Evolutionary conservation across 2,329 filamentous ascomycete genomes (phyloP).

Genomic region (Alternaria dauci): DNA sequence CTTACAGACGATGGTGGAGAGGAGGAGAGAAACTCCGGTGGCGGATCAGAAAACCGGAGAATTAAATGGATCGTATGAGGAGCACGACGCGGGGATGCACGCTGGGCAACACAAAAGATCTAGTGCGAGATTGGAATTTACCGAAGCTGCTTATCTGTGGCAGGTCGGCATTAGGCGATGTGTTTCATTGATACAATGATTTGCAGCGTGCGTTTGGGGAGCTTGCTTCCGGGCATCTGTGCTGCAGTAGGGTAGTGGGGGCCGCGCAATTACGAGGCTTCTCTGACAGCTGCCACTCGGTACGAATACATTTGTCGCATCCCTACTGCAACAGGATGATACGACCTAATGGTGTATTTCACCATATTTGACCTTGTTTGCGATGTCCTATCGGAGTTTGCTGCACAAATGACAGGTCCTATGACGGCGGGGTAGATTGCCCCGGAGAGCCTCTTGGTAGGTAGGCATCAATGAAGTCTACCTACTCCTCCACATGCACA

Average conservation of each 20-base stretch:
- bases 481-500: not conserved
- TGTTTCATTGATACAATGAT: not conserved
- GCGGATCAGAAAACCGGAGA: constrained; percentile 7
- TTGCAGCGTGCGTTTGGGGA: not conserved
- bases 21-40: constrained; percentile 8
- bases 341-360: not conserved
- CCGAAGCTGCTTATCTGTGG: not conserved
- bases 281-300: not conserved
- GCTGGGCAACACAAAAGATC: not conserved
- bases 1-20: not conserved
- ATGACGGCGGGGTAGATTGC: not conserved
- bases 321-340: not conserved
- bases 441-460: not conserved
- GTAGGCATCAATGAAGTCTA: not conserved
- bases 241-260: too few relatives aligned
- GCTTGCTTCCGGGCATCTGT: not conserved
- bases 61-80: constrained; percentile 4
- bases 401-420: not conserved
- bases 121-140: not conserved
- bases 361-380: not conserved
- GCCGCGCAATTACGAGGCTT: not conserved
- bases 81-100: not conserved
- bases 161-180: not conserved
- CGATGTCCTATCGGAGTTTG: not conserved
- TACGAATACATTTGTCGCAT: not conserved